Evolutionary conservation across 129 eudicot species (phyloP), one percentile per base, ranked within the genome.

Genomic region (Oenanthe sinensis): DNA sequence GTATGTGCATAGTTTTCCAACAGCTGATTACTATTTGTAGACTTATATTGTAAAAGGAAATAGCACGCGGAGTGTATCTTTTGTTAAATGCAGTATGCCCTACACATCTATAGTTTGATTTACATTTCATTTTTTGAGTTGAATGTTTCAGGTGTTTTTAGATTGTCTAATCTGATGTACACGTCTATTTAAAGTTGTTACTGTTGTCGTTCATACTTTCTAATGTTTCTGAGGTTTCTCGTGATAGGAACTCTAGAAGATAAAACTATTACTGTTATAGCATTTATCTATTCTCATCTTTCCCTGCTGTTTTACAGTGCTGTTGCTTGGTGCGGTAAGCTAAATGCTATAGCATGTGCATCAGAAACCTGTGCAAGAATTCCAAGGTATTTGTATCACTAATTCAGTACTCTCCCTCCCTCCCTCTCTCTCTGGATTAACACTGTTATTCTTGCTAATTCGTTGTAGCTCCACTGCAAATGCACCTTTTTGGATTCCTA

Each of bases 281-380:
- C 26, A 60, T 43, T 33, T 22, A 36, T 83, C 12, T 60, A 47
- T 77, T 70, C 15, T 67, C 46, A 30, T 47, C 47, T 58, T 48
- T 77, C 60, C 58, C 14, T 44, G 79, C 42, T 50, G 43, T 76
- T 81, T 79, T 87, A 11, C 60, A 95, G 98, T 88, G 96, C 96
- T 71, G 98, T 91, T 87, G 96, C 98, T 74, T 95, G 98, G 98
- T 95, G 98, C 58, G 98, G 98, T n/a, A 95, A 90, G 93, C 90
- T 95, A 79, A 95, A 95, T 85, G 92, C 97, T 67, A 88, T 95
- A 76, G 98, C 98, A 62, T 95, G 97, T 90, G 97, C 98, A 37
- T 91, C 98, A 77, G 98, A 95, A 85, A 95, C 98, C 26, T 95
- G 98, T 91, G 98, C 98, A 69, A 91, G 98, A 82, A 95, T 95